These are phyloP conservation scores for Colletotrichum chrysophilum DNA, from an alignment of 2,329 filamentous ascomycete species.

Conservation along the genomic window DNA sequence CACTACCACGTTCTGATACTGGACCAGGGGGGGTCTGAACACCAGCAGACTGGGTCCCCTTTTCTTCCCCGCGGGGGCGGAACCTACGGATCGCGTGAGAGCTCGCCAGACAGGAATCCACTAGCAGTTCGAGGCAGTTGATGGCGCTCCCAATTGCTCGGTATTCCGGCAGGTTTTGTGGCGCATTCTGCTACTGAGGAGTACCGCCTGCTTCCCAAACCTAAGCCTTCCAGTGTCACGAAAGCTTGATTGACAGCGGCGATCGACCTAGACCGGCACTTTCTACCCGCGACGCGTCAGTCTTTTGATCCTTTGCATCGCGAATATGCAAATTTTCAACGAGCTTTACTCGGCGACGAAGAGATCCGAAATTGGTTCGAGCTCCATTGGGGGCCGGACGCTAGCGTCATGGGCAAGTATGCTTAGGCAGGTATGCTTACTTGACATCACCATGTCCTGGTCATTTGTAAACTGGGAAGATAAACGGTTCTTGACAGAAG, in stretches of 20 bases:
- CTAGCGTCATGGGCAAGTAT: background rate
- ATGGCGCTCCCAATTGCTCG: background rate
- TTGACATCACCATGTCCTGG: background rate
- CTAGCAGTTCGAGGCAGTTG: background rate
- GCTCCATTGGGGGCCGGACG: background rate
- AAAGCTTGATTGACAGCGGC: background rate
- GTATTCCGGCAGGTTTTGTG: background rate
- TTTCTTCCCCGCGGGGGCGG: background rate
- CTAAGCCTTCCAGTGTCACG: background rate
- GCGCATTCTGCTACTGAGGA: background rate
- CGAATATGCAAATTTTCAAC: background rate
- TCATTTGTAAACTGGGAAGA: background rate
- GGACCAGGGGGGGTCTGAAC: conserved; percentile 1
- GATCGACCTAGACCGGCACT: background rate
- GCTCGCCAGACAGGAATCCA: background rate
- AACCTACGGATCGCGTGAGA: background rate
- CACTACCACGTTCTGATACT: conserved; percentile 7
- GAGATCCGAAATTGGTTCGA: background rate
- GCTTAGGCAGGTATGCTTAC: background rate
- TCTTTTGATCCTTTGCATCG: background rate
- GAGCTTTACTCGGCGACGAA: background rate
- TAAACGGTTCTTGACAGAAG: background rate
- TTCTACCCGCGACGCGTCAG: background rate
- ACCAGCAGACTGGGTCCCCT: background rate
- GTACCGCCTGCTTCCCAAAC: background rate